phyloP scores from a whole-genome alignment of 1,284 basidiomycete genomes.

The Irpex sp. region DNA sequence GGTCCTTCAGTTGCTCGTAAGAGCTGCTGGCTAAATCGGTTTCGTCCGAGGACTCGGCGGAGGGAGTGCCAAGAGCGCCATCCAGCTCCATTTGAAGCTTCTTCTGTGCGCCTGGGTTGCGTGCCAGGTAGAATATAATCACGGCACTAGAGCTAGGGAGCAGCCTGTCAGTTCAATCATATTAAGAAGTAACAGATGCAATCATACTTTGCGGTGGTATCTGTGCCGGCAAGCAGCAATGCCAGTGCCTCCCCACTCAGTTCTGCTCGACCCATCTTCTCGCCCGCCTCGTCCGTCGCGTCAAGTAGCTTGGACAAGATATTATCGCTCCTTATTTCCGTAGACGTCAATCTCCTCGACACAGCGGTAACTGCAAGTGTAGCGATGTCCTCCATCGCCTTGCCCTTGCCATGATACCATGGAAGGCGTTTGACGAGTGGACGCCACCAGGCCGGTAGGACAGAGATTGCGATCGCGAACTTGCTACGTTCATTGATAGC shows the following conservation, averaged over 20 bases:
- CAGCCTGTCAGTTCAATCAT: background rate
- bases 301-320: slow-evolving; percentile 14
- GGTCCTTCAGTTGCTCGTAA: slow-evolving; percentile 18
- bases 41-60: slow-evolving; percentile 7
- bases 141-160: slow-evolving; percentile 16
- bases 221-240: slow-evolving; percentile 79
- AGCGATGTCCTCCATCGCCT: background rate
- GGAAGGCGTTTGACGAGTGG: slow-evolving; percentile 3
- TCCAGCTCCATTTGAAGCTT: slow-evolving; percentile 22
- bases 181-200: background rate
- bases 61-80: slow-evolving; percentile 12
- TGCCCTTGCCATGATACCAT: background rate
- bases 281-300: slow-evolving; percentile 11
- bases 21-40: slow-evolving; percentile 13
- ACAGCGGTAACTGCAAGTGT: slow-evolving; percentile 10
- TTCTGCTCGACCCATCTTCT: slow-evolving; percentile 70
- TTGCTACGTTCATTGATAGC: slow-evolving; percentile 7
- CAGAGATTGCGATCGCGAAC: slow-evolving; percentile 7
- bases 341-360: slow-evolving; percentile 6
- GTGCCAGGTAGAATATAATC: slow-evolving; percentile 18
- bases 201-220: slow-evolving; percentile 14
- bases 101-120: slow-evolving; percentile 16
- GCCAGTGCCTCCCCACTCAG: slow-evolving; percentile 74
- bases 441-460: slow-evolving; percentile 4
- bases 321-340: slow-evolving; percentile 2